A percentile compares a stretch with the other conserved stretches of the same genome.
phyloP scores from a whole-genome alignment of 257 asterid genomes.

The Jacaranda copaia region DNA sequence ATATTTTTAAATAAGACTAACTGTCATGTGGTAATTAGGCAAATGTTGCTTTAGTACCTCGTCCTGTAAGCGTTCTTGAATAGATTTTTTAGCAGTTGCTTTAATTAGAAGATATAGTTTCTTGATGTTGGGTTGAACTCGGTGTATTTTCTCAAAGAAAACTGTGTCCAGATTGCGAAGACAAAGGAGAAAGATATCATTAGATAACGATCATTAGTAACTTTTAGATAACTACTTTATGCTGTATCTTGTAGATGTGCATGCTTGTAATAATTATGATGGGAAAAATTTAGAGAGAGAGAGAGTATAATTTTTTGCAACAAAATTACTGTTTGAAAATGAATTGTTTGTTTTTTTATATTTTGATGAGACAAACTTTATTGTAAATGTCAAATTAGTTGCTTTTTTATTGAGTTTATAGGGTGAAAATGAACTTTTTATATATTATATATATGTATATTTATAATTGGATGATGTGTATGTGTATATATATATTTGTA shows the following conservation, averaged over 20 bases:
- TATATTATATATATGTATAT: too few relatives aligned
- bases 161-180: conserved; percentile 30
- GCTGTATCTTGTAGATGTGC: neutral
- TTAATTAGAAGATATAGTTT: conserved; percentile 51
- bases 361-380: too few relatives aligned
- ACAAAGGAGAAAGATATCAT: too few relatives aligned
- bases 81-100: conserved; percentile 13
- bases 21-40: neutral
- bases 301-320: conserved; percentile 50
- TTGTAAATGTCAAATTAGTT: too few relatives aligned
- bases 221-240: neutral
- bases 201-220: too few relatives aligned
- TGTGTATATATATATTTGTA: too few relatives aligned
- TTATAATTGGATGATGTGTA: too few relatives aligned
- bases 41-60: conserved; percentile 41
- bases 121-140: conserved; percentile 57
- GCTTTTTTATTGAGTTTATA: too few relatives aligned
- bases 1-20: neutral
- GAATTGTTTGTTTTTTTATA: too few relatives aligned
- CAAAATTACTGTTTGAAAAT: too few relatives aligned
- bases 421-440: too few relatives aligned
- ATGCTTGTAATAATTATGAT: too few relatives aligned
- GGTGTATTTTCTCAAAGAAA: conserved; percentile 55
- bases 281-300: conserved; percentile 1
- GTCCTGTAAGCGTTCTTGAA: conserved; percentile 42